Conservation (phyloP, 1,284 basidiomycete species). For the Sporisorium scitamineum region DNA sequence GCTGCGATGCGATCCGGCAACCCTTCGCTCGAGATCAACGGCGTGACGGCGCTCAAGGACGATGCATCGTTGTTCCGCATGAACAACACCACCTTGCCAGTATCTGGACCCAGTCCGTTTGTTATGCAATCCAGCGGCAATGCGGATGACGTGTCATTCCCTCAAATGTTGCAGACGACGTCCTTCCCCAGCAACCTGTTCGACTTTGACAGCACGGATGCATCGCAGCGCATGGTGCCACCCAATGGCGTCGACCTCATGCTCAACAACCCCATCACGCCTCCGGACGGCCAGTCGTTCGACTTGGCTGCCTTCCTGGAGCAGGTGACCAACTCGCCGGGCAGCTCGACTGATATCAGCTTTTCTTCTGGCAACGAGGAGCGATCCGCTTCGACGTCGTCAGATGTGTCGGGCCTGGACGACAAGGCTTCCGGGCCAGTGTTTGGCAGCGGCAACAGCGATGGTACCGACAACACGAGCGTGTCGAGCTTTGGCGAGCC, state of each 20-base stretch:
- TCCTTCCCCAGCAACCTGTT: slow-evolving; percentile 35
- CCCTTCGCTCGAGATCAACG: slow-evolving; percentile 33
- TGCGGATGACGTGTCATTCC: slow-evolving; percentile 38
- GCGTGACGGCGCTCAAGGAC: slow-evolving; percentile 44
- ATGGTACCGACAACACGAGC: slow-evolving; percentile 41
- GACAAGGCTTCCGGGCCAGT: slow-evolving; percentile 26
- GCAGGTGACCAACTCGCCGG: slow-evolving; percentile 53
- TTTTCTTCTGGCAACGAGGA: slow-evolving; percentile 34
- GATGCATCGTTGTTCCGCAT: slow-evolving; percentile 36
- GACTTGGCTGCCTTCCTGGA: slow-evolving; percentile 54
- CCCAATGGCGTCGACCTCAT: slow-evolving; percentile 51
- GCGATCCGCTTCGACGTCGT: slow-evolving; percentile 28
- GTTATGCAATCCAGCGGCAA: slow-evolving; percentile 2
- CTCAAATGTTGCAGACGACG: slow-evolving; percentile 38
- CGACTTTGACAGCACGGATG: slow-evolving; percentile 22
- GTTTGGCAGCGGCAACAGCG: slow-evolving; percentile 23
- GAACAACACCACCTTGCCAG: slow-evolving; percentile 38
- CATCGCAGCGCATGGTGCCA: slow-evolving; percentile 30
- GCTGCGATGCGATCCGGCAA: slow-evolving; percentile 28
- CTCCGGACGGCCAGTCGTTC: slow-evolving; percentile 51
- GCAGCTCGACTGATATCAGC: slow-evolving; percentile 47
- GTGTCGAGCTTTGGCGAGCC: slow-evolving; percentile 40
- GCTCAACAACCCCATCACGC: slow-evolving; percentile 47
- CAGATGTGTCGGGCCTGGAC: slow-evolving; percentile 38
- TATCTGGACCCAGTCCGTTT: slow-evolving; percentile 24